Base-by-base conservation (phyloP, 176 grass and related monocot species). In the Raddia guianensis region DNA sequence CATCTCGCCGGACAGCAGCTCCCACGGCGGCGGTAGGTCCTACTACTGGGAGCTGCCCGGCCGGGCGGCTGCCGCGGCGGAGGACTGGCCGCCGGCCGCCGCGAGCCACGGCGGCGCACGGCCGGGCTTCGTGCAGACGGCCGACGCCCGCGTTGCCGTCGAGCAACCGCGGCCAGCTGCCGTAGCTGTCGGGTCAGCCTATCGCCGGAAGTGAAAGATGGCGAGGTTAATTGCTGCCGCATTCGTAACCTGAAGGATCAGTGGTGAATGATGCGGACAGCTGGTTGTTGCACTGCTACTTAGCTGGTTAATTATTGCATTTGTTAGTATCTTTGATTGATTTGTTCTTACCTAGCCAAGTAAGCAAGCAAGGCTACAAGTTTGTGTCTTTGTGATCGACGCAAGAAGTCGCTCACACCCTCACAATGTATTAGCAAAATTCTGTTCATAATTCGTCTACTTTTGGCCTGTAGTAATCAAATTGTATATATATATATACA, bases 21-120 rank as follows among this genome's bases (percentile, higher is more conserved):
- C 90, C 74, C 82, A 70, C 40, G 70, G 73, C 7, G 73, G 90
- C 42, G 82, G 71, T 73, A 83, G 77, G 87, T 69, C 89, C 45
- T 86, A 80, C 45, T 83, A 80, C 70, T 33, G 37, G 50, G 91
- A 93, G 63, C 75, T 81, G 6, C 47, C 86, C 34, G 79, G n/a
- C n/a, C n/a, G 68, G 7, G 27, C 68, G n/a, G 60, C 74, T 3
- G 61, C 62, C 8, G 32, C 45, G 11, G 45, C 12, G 14, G 82
- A 76, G 9, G 90, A 72, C 52, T 48, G n/a, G 3, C 43, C 90
- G 21, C 43, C 40, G 12, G 48, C 76, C 7, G 65, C 55, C 13
- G 0, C 21, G 3, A 16, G 58, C 46, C 77, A 80, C 64, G 75
- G 82, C 46, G 45, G 86, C n/a, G 54, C 80, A 15, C 79, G 68